phyloP scores from a whole-genome alignment of 1,284 basidiomycete species.

The Ceratobasidium sp. region DNA sequence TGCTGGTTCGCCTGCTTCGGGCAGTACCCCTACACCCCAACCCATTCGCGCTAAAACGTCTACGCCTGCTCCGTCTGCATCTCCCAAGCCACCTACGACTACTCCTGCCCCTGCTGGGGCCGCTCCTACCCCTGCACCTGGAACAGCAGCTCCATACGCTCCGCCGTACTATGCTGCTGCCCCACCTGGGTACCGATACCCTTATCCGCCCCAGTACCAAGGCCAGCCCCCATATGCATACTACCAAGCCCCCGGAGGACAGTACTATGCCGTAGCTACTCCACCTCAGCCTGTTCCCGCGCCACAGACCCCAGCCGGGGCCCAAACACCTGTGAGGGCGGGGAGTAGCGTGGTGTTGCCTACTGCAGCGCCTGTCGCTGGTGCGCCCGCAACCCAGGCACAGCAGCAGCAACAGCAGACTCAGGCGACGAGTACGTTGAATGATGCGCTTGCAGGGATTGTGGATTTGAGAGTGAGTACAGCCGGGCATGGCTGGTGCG shows the following conservation, averaged over 20 bases:
- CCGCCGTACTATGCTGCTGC: constrained; percentile 26
- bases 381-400: background rate
- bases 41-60: constrained; percentile 45
- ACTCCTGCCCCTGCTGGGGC: constrained; percentile 41
- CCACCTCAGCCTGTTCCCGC: constrained; percentile 20
- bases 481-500: constrained; percentile 5
- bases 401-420: constrained; percentile 16
- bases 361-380: constrained; percentile 60
- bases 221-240: constrained; percentile 37
- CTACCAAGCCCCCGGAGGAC: constrained; percentile 28
- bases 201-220: constrained; percentile 35
- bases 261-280: constrained; percentile 23
- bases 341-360: constrained; percentile 29
- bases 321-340: constrained; percentile 39
- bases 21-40: constrained; percentile 33
- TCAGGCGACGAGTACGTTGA: constrained; percentile 57
- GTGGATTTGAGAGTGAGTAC: constrained; percentile 73
- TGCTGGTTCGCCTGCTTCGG: constrained; percentile 12
- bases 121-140: constrained; percentile 42
- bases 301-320: constrained; percentile 27
- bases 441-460: constrained; percentile 81
- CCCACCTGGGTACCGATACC: constrained; percentile 28
- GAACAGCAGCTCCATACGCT: constrained; percentile 27
- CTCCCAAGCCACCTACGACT: constrained; percentile 38
- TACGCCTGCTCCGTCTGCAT: constrained; percentile 42